Conservation (phyloP, 495 filamentous ascomycete species). For the Extremus antarcticus region DNA sequence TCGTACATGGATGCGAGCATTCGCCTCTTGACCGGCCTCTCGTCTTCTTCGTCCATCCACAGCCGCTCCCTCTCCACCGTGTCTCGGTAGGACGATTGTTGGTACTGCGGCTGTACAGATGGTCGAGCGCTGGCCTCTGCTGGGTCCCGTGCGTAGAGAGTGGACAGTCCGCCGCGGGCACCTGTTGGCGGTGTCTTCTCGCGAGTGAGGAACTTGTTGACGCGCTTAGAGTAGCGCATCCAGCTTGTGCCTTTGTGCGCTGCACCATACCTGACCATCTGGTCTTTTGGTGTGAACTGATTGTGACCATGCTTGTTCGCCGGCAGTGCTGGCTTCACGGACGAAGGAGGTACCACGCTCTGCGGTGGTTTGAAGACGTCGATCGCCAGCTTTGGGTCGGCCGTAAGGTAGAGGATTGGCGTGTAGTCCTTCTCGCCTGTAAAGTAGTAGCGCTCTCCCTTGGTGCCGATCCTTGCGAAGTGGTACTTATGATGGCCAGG, state of each 20-base stretch:
- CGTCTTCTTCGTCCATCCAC: neutral
- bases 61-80: neutral
- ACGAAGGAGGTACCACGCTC: neutral
- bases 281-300: slow-evolving; percentile 12
- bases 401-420: slow-evolving; percentile 7
- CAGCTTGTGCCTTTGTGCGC: neutral
- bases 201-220: slow-evolving; percentile 38
- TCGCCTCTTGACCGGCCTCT: neutral
- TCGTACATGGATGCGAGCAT: neutral
- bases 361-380: neutral
- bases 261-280: slow-evolving; percentile 14
- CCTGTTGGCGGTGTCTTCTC: neutral
- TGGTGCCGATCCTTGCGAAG: neutral
- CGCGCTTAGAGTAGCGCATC: slow-evolving; percentile 11
- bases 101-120: neutral
- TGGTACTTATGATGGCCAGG: slow-evolving; percentile 3
- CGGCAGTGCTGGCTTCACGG: neutral
- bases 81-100: neutral
- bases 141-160: neutral
- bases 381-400: neutral
- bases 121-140: neutral
- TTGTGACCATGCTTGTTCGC: slow-evolving; percentile 10
- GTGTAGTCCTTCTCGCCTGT: slow-evolving; percentile 10
- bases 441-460: slow-evolving; percentile 11
- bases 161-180: neutral